These are phyloP conservation scores for Mycena kentingensis DNA, from an alignment of 768 basidiomycete species.

Conservation along the genomic window DNA sequence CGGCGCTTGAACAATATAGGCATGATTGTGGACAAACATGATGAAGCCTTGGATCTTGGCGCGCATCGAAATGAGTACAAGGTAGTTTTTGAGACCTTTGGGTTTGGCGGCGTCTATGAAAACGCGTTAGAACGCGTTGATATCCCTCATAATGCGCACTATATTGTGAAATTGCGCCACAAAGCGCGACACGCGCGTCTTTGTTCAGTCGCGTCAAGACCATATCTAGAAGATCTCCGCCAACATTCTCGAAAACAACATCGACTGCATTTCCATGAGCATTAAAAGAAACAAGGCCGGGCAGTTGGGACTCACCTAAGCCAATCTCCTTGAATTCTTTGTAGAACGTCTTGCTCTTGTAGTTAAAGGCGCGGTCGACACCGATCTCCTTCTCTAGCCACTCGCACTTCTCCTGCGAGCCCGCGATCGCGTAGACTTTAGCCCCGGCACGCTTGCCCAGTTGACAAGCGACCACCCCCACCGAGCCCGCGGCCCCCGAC, in stretches of 20 bases:
- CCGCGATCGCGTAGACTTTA: conserved; percentile 87
- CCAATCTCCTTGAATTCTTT: conserved; percentile 76
- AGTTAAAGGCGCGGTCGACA: conserved; percentile 82
- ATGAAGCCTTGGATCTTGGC: conserved; percentile 86
- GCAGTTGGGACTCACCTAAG: not conserved
- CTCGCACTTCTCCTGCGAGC: conserved; percentile 77
- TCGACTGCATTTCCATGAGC: conserved; percentile 54
- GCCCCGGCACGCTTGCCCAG: conserved; percentile 79
- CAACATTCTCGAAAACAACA: conserved; percentile 84
- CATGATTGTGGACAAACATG: conserved; percentile 51
- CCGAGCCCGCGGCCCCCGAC: conserved; percentile 90
- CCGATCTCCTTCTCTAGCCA: conserved; percentile 87
- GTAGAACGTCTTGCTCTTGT: conserved; percentile 75
- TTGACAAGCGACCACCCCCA: conserved; percentile 83
- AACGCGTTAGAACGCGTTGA: not conserved
- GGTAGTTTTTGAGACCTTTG: conserved; percentile 66
- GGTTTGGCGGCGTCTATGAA: conserved; percentile 57
- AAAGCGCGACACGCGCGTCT: conserved; percentile 76
- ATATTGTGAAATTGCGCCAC: conserved; percentile 87
- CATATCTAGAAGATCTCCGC: conserved; percentile 81
- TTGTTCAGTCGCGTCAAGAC: conserved; percentile 73
- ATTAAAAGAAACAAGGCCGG: not conserved
- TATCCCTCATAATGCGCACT: conserved; percentile 46
- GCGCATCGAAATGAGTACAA: conserved; percentile 71
- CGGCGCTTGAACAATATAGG: not conserved